Percentiles rank a stretch among this genome's conserved stretches.
phyloP scores from a whole-genome alignment of 2,329 filamentous ascomycete genomes.

The Pseudocercospora pini-densiflorae region DNA sequence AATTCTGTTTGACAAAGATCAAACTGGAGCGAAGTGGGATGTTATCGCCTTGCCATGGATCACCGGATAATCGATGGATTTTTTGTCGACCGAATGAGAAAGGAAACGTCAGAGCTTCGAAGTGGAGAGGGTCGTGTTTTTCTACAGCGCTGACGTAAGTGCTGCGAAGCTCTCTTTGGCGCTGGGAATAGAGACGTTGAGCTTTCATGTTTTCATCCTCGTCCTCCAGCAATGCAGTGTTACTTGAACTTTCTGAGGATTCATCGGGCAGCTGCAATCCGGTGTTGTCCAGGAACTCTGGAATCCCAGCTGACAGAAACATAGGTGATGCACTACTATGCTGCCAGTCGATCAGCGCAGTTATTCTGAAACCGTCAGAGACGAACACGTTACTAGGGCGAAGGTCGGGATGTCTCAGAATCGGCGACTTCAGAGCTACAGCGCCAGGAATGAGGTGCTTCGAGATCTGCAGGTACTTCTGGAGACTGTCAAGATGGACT shows the following conservation, averaged over 20 bases:
- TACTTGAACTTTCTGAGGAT: constrained; percentile 10
- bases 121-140: constrained; percentile 21
- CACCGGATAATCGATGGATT: constrained; percentile 24
- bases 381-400: constrained; percentile 42
- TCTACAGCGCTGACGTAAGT: constrained; percentile 11
- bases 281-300: constrained; percentile 45
- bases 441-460: constrained; percentile 32
- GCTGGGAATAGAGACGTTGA: constrained; percentile 20
- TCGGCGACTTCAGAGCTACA: constrained; percentile 22
- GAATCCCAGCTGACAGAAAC: constrained; percentile 46
- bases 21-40: constrained; percentile 30
- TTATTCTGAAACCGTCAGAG: constrained; percentile 33
- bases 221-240: not conserved
- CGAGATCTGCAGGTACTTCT: constrained; percentile 37
- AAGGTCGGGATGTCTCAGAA: constrained; percentile 33
- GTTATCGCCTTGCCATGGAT: constrained; percentile 35
- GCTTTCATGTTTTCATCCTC: constrained; percentile 14
- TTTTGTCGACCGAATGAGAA: constrained; percentile 29
- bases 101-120: constrained; percentile 26
- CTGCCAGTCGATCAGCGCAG: constrained; percentile 49
- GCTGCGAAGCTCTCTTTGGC: constrained; percentile 27
- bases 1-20: constrained; percentile 27
- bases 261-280: not conserved
- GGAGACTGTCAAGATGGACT: constrained; percentile 37
- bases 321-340: constrained; percentile 44